Base-by-base conservation (phyloP, 2,329 filamentous ascomycete genomes). In the Penicillium frequentans region DNA sequence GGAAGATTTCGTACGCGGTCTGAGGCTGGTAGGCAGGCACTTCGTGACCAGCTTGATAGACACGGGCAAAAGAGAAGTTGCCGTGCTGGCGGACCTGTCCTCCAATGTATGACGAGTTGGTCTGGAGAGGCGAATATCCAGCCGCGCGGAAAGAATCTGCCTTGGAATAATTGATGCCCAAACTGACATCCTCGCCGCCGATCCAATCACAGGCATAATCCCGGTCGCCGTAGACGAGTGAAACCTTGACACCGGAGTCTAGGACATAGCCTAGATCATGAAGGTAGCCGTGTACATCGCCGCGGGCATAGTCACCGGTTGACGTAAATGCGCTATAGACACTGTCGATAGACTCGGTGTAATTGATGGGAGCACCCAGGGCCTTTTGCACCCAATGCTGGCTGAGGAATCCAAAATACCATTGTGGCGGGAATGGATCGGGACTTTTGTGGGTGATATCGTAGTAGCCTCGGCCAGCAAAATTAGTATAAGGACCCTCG, bases 281-380 rank as follows among this genome's bases (percentile, higher is more conserved):
- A 3, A 74, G 61, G 52, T 71, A 74, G 16, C 72, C 75, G 19
- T 61, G 75, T 61, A 77, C 77, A 50, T 79, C 79, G 1, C 75
- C 75, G 14, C 80, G 75, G 1, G 76, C 70, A 58, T 81, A 80
- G 64, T 84, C 80, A 23, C 80, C 81, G 7, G 77, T 79, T 2
- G 64, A 60, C 0, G 59, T 43, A 61, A 86, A 86, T 1, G 77
- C 80, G 3, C 62, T 52, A 10, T 73, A 71, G 1, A 84, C 82
- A 13, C 78, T 75, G 2, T 64, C 54, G 8, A 75, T 77, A 3
- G 73, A 72, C 16, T 74, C 67, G 0, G 83, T 83, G 74, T 79
- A 87, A 69, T 88, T 87, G 21, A 87, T 69, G 0, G 83, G 83
- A 0, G 85, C 81, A 5, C 86, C 86, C 1, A 89, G 77, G 0